A percentile compares a stretch with the other conserved stretches of the same genome.
These are phyloP conservation scores for Botrytis galanthina DNA, from an alignment of 2,329 filamentous ascomycete species.

Conservation along the genomic window DNA sequence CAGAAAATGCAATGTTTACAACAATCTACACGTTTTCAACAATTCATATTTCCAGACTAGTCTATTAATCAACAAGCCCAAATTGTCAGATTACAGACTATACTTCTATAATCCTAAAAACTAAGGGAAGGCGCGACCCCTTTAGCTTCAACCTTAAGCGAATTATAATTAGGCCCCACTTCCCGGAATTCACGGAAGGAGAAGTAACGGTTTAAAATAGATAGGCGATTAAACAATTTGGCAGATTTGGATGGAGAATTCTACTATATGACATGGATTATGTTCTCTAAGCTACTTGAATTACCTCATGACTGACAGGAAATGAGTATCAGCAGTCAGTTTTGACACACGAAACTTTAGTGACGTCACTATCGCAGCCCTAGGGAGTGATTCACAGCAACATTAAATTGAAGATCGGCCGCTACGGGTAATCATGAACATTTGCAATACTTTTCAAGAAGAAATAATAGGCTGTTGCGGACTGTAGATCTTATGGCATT, in stretches of 20 bases:
- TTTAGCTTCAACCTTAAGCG: background rate
- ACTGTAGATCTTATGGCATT: background rate
- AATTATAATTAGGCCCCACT: background rate
- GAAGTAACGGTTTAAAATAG: background rate
- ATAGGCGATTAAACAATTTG: background rate
- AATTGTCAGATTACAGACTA: background rate
- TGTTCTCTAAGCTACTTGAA: background rate
- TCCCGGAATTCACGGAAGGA: no score
- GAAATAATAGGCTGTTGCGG: background rate
- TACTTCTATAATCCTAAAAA: background rate
- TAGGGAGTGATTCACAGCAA: background rate
- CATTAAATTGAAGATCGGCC: background rate
- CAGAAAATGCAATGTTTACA: no score
- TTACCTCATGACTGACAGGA: background rate
- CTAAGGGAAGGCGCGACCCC: background rate
- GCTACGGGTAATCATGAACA: fast-evolving
- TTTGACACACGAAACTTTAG: background rate
- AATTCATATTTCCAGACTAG: background rate
- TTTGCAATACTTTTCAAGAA: background rate
- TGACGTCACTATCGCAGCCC: background rate
- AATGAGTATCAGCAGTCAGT: background rate
- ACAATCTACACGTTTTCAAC: background rate
- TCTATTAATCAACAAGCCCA: background rate
- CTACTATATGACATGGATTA: background rate
- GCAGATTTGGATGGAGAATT: fast-evolving